Evolutionary conservation across 148 eudicot species (phyloP), one percentile per base, ranked within the genome.

Genomic region (Rhododendron simsii): DNA sequence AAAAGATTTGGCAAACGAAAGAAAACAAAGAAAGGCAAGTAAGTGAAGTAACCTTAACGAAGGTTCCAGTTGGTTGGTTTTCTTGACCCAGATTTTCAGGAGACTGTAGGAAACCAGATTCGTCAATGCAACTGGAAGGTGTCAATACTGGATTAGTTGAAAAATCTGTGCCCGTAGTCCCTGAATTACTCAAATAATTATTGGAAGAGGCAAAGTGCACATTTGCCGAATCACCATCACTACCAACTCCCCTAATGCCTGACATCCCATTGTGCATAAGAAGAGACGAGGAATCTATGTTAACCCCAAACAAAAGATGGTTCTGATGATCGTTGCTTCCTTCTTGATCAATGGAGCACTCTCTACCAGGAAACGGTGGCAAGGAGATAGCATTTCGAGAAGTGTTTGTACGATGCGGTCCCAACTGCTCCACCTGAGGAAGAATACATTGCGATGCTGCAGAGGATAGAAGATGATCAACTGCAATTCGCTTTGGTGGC

Each of bases 321-420:
- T 88, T 96, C 86, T 91, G 94, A 74, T 92, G 91, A 88, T 93
- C 94, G 50, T 84, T 83, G 87, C 89, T 92, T 81, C 90, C 91
- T 53, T 90, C 94, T 26, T 90, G 94, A 83, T 92, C 93, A 12
- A 88, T 84, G 16, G 98, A 89, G 80, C 88, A 92, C 45, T 92
- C 97, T 86, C 93, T 91, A 57, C 97, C 95, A 30, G 93, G 92
- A 87, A 95, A 92, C 21, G 95, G 97, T 15, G 97, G 99, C 90
- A 95, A 92, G 37, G 92, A 79, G 48, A 90, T 82, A 13, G 94
- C 90, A 75, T 86, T 89, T 53, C 91, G 94, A 73, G 98, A 91
- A 61, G 91, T 83, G 81, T 91, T 93, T 28, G 94, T 75, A 83
- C 91, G 93, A 44, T 86, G 90, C 30, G 87, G 88, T 69, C 85